These are phyloP conservation scores for Craspedostauros australis DNA, from an alignment of 108 stramenopile genomes.

Conservation along the genomic window DNA sequence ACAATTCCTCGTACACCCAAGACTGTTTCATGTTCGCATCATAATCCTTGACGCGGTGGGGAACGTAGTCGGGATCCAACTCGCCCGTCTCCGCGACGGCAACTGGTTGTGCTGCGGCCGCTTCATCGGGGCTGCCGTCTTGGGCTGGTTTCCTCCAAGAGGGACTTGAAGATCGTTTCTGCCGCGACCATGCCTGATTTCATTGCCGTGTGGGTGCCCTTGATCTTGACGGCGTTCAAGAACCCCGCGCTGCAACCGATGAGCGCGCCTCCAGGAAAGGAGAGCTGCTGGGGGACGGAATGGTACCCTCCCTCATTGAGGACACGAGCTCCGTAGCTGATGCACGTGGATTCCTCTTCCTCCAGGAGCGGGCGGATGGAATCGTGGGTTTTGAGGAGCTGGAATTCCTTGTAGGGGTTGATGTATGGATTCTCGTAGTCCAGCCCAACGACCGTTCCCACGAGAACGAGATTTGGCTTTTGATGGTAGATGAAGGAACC, in stretches of 20 bases:
- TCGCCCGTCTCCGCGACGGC: conserved; percentile 67
- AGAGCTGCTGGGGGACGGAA: conserved; percentile 92
- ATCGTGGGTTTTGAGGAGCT: conserved; percentile 97
- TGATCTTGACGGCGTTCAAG: conserved; percentile 98
- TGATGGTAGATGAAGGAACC: conserved; percentile 96
- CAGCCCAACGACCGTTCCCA: conserved; percentile 94
- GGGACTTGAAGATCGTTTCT: conserved; percentile 82
- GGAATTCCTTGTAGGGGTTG: conserved; percentile 98
- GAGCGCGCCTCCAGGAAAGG: conserved; percentile 91
- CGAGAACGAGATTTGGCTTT: conserved; percentile 90
- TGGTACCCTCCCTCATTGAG: conserved; percentile 98
- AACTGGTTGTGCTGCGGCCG: too few species aligned
- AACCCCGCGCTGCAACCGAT: conserved; percentile 97
- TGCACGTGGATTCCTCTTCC: conserved; percentile 92
- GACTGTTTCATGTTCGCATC: conserved; percentile 67
- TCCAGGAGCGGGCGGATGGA: conserved; percentile 82
- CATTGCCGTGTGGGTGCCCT: conserved; percentile 98
- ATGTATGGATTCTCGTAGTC: conserved; percentile 99
- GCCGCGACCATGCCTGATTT: conserved; percentile 94
- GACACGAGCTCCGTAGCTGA: conserved; percentile 96
- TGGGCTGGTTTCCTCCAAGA: too few species aligned
- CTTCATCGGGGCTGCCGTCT: conserved; percentile 47
- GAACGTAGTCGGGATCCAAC: conserved; percentile 33
- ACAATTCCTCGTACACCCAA: conserved; percentile 94
- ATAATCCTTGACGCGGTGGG: conserved; percentile 51